Evolutionary conservation across 495 filamentous ascomycete genomes (phyloP), one percentile per base, ranked within the genome.

Genomic region (Podospora australis): DNA sequence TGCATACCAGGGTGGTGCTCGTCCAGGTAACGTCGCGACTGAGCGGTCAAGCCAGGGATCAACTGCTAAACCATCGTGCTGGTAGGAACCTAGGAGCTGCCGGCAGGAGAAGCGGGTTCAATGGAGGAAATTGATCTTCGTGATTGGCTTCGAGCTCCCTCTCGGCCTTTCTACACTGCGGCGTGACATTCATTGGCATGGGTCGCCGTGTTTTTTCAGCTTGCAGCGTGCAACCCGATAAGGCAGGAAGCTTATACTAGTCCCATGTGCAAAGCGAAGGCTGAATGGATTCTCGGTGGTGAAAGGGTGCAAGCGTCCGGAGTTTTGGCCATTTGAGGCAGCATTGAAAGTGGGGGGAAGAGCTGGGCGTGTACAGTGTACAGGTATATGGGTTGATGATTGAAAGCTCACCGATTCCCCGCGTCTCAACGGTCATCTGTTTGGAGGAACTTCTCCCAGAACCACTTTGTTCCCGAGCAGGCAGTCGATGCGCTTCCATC

Each of bases 131-230:
- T 20, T n/a, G 25, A 11, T 4, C 16, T 23, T 19, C 1, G 7
- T 25, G 25, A 51, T 51, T 51, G 49, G 49, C 34, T 40, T 22
- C 48, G 6, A 24, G 25, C 35, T 17, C 2, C 32, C 16, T 35
- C 23, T 32, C 39, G 44, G 43, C 30, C 44, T 44, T 6, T 39
- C 1, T 43, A 13, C 34, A 22, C 21, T 4, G 39, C 39, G 39
- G 39, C 39, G 21, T 22, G 22, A 28, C 5, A 6, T 3, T 36
- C 39, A 53, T 53, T 53, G 50, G 50, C 30, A 17, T n/a, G 4
- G n/a, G 39, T 30, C 43, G 40, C 44, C 30, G 36, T 39, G 39
- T 29, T 19, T 43, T 47, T 52, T 53, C 50, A 53, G 50, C 50
- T 53, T 23, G 4, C 14, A 19, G 16, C 19, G 23, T 53, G 45